These are phyloP conservation scores for Gynostemma pentaphyllum DNA, from an alignment of 306 rosid genomes.

Conservation along the genomic window DNA sequence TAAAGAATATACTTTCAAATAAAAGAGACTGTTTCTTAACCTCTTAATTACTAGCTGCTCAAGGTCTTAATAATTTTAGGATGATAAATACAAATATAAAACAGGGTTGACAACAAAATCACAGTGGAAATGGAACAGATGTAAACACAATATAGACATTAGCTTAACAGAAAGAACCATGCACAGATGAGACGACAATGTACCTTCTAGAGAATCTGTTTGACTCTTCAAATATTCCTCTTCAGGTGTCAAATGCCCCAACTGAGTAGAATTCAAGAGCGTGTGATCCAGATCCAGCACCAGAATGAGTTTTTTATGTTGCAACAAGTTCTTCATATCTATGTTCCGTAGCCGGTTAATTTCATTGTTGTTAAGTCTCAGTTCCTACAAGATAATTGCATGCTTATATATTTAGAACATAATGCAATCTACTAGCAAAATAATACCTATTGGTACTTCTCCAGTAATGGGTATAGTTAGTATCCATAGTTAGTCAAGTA, in stretches of 20 bases:
- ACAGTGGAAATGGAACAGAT: neutral
- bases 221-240: slow-evolving; percentile 50
- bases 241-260: slow-evolving; percentile 37
- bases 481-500: neutral
- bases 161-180: neutral
- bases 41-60: no score
- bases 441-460: neutral
- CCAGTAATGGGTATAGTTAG: neutral
- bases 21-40: no score
- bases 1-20: no score
- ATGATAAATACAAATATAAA: no score
- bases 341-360: slow-evolving; percentile 48
- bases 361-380: slow-evolving; percentile 69
- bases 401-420: neutral
- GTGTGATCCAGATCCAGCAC: slow-evolving; percentile 94
- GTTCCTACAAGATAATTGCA: slow-evolving; percentile 36
- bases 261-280: slow-evolving; percentile 56
- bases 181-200: neutral
- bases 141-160: slow-evolving; percentile 1
- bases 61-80: no score
- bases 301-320: slow-evolving; percentile 51
- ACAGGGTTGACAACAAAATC: neutral
- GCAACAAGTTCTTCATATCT: slow-evolving; percentile 51
- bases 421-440: neutral
- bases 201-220: slow-evolving; percentile 58